Evolutionary conservation across 2,329 filamentous ascomycete species (phyloP).

Genomic region (Thermochaetoides dissita): DNA sequence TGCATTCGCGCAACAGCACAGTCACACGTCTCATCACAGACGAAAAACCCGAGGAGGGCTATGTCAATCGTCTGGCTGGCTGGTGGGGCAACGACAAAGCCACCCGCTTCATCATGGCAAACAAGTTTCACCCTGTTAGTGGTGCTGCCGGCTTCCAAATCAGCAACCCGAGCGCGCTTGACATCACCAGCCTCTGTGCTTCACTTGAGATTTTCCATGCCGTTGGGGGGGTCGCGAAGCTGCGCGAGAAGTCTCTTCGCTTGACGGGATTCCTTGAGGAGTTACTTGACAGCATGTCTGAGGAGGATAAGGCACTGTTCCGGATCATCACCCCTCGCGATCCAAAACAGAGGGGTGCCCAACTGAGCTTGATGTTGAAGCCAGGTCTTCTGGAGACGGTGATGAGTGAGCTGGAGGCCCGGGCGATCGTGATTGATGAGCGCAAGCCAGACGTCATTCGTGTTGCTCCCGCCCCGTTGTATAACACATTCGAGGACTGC

Average conservation of each 20-base stretch:
- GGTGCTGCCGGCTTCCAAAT: constrained; percentile 67
- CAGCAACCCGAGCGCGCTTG: constrained; percentile 62
- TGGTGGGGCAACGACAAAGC: constrained; percentile 69
- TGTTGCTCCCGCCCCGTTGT: constrained; percentile 60
- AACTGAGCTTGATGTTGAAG: constrained; percentile 51
- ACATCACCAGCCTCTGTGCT: constrained; percentile 55
- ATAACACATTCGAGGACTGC: constrained; percentile 57
- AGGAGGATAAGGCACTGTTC: constrained; percentile 27
- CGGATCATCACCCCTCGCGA: constrained; percentile 53
- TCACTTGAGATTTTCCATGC: constrained; percentile 57
- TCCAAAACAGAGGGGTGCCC: constrained; percentile 52
- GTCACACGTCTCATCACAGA: constrained; percentile 21
- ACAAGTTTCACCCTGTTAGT: constrained; percentile 53
- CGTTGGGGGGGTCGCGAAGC: constrained; percentile 43
- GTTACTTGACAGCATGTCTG: constrained; percentile 29
- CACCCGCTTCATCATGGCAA: constrained; percentile 64
- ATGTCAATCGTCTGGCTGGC: constrained; percentile 48
- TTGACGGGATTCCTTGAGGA: constrained; percentile 56
- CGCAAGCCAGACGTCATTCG: constrained; percentile 61
- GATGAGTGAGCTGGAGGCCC: constrained; percentile 44
- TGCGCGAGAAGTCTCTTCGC: constrained; percentile 51
- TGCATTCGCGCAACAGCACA: constrained; percentile 52
- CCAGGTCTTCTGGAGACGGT: constrained; percentile 49
- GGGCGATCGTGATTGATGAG: constrained; percentile 59
- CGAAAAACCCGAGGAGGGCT: constrained; percentile 23